phyloP scores from a whole-genome alignment of 805 yeast genomes.

The Yamadazyma akitaensis region DNA sequence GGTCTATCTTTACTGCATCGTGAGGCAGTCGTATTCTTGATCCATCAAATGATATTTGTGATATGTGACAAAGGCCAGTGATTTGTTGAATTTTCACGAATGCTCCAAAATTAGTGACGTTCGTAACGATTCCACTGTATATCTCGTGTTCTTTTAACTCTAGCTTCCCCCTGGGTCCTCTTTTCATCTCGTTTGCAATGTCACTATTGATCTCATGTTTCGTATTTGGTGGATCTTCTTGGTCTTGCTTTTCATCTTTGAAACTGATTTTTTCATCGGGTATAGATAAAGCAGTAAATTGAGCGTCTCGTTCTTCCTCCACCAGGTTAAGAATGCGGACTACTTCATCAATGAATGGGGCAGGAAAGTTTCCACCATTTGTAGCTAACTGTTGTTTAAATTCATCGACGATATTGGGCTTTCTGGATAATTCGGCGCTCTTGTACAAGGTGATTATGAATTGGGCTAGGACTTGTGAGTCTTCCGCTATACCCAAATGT shows the following conservation, averaged over 20 bases:
- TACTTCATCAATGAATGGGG: slow-evolving; percentile 23
- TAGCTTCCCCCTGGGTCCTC: not conserved
- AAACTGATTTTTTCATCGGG: slow-evolving; percentile 16
- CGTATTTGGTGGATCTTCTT: not conserved
- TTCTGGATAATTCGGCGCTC: not conserved
- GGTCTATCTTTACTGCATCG: slow-evolving; percentile 54
- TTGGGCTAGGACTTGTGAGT: slow-evolving; percentile 6
- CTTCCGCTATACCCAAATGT: slow-evolving; percentile 12
- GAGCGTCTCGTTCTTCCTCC: slow-evolving; percentile 7
- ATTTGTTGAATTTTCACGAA: slow-evolving; percentile 52
- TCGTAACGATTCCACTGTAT: slow-evolving; percentile 59
- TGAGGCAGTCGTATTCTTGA: slow-evolving; percentile 54
- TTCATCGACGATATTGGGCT: not conserved
- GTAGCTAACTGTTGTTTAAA: slow-evolving; percentile 18
- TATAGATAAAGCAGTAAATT: slow-evolving; percentile 11
- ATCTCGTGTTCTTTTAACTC: slow-evolving; percentile 43
- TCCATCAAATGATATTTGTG: slow-evolving; percentile 52
- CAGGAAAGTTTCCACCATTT: slow-evolving; percentile 44
- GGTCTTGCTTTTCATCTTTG: slow-evolving; percentile 2
- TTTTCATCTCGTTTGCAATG: not conserved
- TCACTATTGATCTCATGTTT: not conserved
- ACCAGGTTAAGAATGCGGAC: slow-evolving; percentile 14
- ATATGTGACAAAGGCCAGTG: slow-evolving; percentile 73
- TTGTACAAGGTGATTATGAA: slow-evolving; percentile 11
- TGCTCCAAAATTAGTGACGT: slow-evolving; percentile 70